These are phyloP conservation scores for Millerozyma miso DNA, from an alignment of 805 yeast species.

Conservation along the genomic window DNA sequence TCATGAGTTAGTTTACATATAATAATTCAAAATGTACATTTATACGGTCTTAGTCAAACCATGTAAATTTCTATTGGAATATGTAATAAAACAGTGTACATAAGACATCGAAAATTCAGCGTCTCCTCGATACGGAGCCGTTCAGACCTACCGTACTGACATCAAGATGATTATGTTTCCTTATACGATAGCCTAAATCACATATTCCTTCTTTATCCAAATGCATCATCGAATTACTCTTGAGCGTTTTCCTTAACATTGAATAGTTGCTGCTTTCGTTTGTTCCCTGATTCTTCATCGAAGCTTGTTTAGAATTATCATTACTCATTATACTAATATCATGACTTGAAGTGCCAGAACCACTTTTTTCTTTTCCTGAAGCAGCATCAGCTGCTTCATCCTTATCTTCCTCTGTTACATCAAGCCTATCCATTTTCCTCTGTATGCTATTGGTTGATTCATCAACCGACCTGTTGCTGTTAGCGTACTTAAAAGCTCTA, in stretches of 20 bases:
- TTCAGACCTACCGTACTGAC: conserved; percentile 29
- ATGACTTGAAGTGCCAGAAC: conserved; percentile 6
- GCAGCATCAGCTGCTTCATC: conserved; percentile 1
- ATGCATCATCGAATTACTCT: conserved; percentile 11
- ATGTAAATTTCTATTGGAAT: background rate
- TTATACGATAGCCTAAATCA: conserved; percentile 39
- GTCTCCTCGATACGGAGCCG: conserved; percentile 20
- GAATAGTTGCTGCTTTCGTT: background rate
- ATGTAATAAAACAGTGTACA: background rate
- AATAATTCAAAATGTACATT: conserved; percentile 11
- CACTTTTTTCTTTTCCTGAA: conserved; percentile 3
- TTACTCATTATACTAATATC: background rate
- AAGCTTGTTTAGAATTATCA: background rate
- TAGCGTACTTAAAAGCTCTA: background rate
- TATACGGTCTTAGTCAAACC: conserved; percentile 1
- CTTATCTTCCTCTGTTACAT: conserved; percentile 29
- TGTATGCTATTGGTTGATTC: background rate
- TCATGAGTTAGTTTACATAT: conserved; percentile 9
- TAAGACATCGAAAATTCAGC: background rate
- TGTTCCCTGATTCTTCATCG: background rate
- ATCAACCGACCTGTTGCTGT: background rate
- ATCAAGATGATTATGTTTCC: conserved; percentile 40
- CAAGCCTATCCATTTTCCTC: conserved; percentile 3
- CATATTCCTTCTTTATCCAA: conserved; percentile 30
- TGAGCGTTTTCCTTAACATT: conserved; percentile 2